These are phyloP conservation scores for Inonotus obliquus DNA, from an alignment of 1,284 basidiomycete species.

Conservation along the genomic window DNA sequence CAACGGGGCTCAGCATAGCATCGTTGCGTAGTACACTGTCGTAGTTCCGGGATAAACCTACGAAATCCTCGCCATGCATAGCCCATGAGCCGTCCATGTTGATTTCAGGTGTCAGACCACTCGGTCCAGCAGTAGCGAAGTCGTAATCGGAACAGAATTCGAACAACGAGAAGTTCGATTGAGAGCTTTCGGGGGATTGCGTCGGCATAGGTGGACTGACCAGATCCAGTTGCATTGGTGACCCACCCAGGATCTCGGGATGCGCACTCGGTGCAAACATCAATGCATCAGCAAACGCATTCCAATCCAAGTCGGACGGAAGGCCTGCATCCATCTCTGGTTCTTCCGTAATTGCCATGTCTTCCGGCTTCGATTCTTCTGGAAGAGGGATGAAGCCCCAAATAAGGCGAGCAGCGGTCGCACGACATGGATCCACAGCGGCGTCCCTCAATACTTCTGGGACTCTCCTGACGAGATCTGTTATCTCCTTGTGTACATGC, in stretches of 20 bases:
- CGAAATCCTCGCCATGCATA: neutral
- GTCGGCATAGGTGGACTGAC: neutral
- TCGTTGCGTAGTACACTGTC: neutral
- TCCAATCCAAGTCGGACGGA: constrained; percentile 8
- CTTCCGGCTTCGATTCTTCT: neutral
- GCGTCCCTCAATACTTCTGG: neutral
- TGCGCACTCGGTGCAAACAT: neutral
- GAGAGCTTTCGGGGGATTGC: neutral
- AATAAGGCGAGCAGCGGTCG: constrained; percentile 1
- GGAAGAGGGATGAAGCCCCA: constrained; percentile 2
- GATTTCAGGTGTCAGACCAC: neutral
- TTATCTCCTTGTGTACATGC: neutral
- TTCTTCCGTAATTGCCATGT: neutral
- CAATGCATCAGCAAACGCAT: constrained; percentile 1
- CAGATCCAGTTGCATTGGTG: neutral
- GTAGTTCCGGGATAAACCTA: neutral
- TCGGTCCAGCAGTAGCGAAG: neutral
- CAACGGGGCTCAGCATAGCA: neutral
- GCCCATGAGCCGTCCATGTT: neutral
- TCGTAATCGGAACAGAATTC: neutral
- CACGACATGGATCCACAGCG: neutral
- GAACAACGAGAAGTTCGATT: neutral
- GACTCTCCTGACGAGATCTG: constrained; percentile 4
- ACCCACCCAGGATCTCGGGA: neutral
- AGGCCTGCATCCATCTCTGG: neutral